Evolutionary conservation across 1,284 basidiomycete species (phyloP).

Genomic region (Termitomyces sp.): DNA sequence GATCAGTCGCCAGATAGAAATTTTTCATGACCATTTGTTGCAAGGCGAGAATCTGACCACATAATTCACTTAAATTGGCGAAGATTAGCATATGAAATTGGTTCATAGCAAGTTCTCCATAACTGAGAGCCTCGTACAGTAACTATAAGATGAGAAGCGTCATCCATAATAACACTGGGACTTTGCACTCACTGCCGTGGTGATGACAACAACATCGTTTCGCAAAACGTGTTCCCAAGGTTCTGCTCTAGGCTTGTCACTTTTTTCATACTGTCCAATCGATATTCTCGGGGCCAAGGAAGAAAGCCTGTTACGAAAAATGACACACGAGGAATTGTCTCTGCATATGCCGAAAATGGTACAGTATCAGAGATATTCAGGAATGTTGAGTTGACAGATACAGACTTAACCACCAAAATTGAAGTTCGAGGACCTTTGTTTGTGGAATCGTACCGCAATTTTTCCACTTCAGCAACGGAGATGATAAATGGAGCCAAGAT

Average conservation of each 20-base stretch:
- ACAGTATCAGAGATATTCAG: background rate
- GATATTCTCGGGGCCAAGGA: background rate
- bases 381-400: background rate
- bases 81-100: slow-evolving; percentile 42
- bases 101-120: slow-evolving; percentile 28
- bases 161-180: slow-evolving; percentile 14
- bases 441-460: background rate
- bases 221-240: background rate
- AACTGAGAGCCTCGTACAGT: slow-evolving; percentile 27
- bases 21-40: slow-evolving; percentile 40
- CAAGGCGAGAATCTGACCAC: slow-evolving; percentile 27
- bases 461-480: background rate
- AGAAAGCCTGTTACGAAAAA: background rate
- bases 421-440: background rate
- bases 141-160: slow-evolving; percentile 15
- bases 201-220: slow-evolving; percentile 11
- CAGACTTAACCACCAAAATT: background rate
- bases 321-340: background rate
- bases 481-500: background rate
- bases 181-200: slow-evolving; percentile 29
- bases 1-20: slow-evolving; percentile 35
- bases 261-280: background rate
- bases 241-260: background rate
- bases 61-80: slow-evolving; percentile 26
- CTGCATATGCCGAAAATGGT: background rate